These are phyloP conservation scores for Polyporus arcularius DNA, from an alignment of 768 basidiomycete species.

Conservation along the genomic window DNA sequence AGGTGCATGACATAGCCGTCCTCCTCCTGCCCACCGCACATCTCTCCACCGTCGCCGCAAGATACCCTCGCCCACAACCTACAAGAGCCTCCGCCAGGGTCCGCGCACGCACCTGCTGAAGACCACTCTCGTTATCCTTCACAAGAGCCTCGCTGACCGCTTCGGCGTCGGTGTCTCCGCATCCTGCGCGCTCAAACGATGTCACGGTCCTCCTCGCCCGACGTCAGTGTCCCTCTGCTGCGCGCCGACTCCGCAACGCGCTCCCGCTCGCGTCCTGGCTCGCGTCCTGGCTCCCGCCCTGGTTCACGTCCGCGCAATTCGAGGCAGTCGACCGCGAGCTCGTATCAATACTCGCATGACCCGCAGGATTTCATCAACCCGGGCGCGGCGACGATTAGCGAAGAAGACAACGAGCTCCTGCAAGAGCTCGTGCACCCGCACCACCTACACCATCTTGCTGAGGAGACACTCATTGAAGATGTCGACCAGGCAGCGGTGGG, in stretches of 20 bases:
- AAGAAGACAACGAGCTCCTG: conserved; percentile 48
- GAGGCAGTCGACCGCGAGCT: conserved; percentile 26
- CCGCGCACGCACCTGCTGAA: no score
- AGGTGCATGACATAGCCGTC: no score
- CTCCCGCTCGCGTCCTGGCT: conserved; percentile 13
- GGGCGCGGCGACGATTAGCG: conserved; percentile 48
- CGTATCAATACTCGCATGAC: conserved; percentile 25
- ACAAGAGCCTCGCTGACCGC: not conserved
- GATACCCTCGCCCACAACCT: no score
- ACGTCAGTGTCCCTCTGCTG: conserved; percentile 9
- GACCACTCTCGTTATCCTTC: no score
- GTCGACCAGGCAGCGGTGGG: conserved; percentile 18
- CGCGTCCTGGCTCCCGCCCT: conserved; percentile 13
- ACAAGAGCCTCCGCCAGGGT: no score
- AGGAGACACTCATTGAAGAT: conserved; percentile 32
- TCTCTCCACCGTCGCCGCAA: no score
- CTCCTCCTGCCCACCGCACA: no score
- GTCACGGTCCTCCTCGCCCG: conserved; percentile 13
- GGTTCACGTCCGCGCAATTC: conserved; percentile 18
- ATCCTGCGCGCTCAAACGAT: not conserved
- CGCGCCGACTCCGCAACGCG: not conserved
- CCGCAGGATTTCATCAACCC: conserved; percentile 43
- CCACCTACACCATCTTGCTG: conserved; percentile 33
- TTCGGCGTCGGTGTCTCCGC: not conserved
- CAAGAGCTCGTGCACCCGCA: conserved; percentile 47